Evolutionary conservation across 352 stramenopile species (phyloP), one percentile per base, ranked within the genome.

Genomic region (Aphanomyces euteiches): DNA sequence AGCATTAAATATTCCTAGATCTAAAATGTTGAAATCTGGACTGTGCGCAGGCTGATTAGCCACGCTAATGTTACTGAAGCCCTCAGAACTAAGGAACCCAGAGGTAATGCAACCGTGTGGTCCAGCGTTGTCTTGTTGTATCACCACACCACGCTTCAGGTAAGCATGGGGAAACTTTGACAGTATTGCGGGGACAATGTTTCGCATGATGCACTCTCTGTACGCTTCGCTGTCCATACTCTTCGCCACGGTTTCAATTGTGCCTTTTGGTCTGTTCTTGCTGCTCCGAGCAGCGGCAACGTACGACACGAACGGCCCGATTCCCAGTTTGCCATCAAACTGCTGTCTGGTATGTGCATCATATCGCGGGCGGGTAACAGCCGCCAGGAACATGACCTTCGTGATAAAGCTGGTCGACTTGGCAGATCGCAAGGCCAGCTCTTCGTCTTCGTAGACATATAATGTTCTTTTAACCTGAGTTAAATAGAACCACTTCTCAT

Each of bases 21-120:
- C 48, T n/a, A 57, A 57, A 34, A 57, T 21, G 17, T 57, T 57
- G 17, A 57, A 57, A 57, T 57, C 48, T 19, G 48, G 48, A n/a
- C 48, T 57, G 17, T 57, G n/a, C 7, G 48, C 12, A 36, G 48
- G 48, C 19, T 57, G 48, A 34, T 57, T 57, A 21, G 19, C 48
- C 12, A 57, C 17, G 19, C 48, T 34, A 57, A 57, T 57, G 12
- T 21, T 5, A 57, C 17, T n/a, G 36, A 57, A 12, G 8, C 48
- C 48, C 43, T 15, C 8, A 15, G 43, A 48, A 8, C 15, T 48
- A 48, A 48, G 43, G 8, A 48, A 48, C 43, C 8, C 8, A 15
- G 43, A 15, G 15, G 43, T 48, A 15, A 48, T 15, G 43, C 43
- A 48, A 15, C 43, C 8, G 15, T 48, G 43, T 8, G 43, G 43